Percentiles rank a stretch among this genome's conserved stretches.
Conservation (phyloP, 805 yeast species). For the Kluyveromyces aestuarii region DNA sequence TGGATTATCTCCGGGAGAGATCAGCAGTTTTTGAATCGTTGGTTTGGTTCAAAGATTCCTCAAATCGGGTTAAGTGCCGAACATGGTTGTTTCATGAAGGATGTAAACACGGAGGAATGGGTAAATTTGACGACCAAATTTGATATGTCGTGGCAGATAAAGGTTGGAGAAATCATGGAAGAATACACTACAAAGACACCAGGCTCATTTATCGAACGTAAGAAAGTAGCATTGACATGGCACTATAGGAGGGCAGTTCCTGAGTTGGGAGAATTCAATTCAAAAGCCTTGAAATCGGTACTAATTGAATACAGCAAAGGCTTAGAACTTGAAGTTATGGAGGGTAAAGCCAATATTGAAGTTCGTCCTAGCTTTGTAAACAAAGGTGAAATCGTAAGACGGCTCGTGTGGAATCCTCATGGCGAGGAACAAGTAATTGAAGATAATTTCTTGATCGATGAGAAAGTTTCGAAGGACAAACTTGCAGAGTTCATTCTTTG, state of each 20-base stretch:
- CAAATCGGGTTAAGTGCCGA: slow-evolving; percentile 85
- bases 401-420: slow-evolving; percentile 58
- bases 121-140: slow-evolving; percentile 68
- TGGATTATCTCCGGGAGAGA: slow-evolving; percentile 98
- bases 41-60: slow-evolving; percentile 64
- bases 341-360: slow-evolving; percentile 94
- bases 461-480: slow-evolving; percentile 31
- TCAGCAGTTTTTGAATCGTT: slow-evolving; percentile 75
- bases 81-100: slow-evolving; percentile 92
- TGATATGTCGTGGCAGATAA: slow-evolving; percentile 94
- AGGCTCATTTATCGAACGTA: slow-evolving; percentile 77
- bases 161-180: slow-evolving; percentile 64
- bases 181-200: slow-evolving; percentile 83
- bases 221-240: slow-evolving; percentile 95
- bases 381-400: slow-evolving; percentile 91
- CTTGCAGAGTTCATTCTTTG: slow-evolving; percentile 82
- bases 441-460: slow-evolving; percentile 23
- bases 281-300: slow-evolving; percentile 59
- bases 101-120: slow-evolving; percentile 62
- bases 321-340: slow-evolving; percentile 89
- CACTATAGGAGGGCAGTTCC: slow-evolving; percentile 95
- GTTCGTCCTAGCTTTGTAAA: slow-evolving; percentile 93
- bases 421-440: slow-evolving; percentile 42
- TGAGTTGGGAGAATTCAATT: slow-evolving; percentile 82
- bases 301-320: slow-evolving; percentile 52